A percentile compares a stretch with the other conserved stretches of the same genome.
Evolutionary conservation across 306 rosid genomes (phyloP).

Genomic region (Amphicarpaea edgeworthii): DNA sequence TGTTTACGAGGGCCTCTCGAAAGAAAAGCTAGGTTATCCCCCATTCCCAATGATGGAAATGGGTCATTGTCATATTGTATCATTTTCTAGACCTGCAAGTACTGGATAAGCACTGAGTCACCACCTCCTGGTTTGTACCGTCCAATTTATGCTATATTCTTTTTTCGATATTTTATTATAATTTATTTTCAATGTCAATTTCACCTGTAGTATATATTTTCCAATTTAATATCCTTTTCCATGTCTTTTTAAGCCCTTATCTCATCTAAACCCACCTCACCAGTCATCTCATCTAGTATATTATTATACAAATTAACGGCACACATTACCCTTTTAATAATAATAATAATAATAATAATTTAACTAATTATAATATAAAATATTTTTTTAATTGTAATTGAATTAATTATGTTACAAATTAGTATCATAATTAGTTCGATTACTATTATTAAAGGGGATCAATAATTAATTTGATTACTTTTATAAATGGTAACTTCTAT

Average conservation of each 20-base stretch:
- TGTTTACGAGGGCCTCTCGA: constrained; percentile 79
- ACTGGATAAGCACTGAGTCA: constrained; percentile 53
- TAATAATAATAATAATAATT: too few relatives aligned
- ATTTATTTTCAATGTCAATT: constrained; percentile 16
- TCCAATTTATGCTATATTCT: constrained; percentile 15
- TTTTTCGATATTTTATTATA: not conserved
- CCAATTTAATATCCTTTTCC: constrained; percentile 6
- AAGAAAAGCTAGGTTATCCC: constrained; percentile 57
- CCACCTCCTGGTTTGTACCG: constrained; percentile 41
- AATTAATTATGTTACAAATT: too few relatives aligned
- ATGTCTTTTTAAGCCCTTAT: not conserved
- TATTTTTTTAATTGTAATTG: too few relatives aligned
- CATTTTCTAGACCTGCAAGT: constrained; percentile 23
- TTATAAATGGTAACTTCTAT: too few relatives aligned
- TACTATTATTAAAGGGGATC: too few relatives aligned
- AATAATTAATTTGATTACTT: too few relatives aligned
- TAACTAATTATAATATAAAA: too few relatives aligned
- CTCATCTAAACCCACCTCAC: not conserved
- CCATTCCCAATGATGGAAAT: constrained; percentile 7
- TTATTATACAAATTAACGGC: too few relatives aligned
- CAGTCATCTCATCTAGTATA: not conserved
- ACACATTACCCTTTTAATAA: too few relatives aligned
- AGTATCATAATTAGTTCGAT: too few relatives aligned
- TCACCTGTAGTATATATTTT: constrained; percentile 2
- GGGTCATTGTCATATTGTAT: constrained; percentile 35